Conservation (phyloP, 257 asterid species). For the Jacaranda copaia region DNA sequence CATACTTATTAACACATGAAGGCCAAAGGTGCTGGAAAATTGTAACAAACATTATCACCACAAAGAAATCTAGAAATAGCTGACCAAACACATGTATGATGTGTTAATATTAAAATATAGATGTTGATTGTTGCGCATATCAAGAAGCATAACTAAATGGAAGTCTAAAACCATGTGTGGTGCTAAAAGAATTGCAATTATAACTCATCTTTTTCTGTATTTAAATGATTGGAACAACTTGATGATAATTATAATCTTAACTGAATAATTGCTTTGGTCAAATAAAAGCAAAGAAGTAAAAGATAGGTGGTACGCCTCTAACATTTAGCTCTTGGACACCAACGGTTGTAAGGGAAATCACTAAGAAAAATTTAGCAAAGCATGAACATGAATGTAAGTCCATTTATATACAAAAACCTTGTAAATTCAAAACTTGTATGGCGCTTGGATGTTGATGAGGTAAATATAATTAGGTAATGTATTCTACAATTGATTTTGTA, state of each 20-base stretch:
- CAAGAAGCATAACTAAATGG: background rate
- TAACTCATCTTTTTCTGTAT: background rate
- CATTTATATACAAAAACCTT: background rate
- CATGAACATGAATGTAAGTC: background rate
- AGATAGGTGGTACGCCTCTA: background rate
- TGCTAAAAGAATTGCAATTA: background rate
- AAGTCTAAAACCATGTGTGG: background rate
- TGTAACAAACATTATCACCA: background rate
- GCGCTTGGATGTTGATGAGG: background rate
- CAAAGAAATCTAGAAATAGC: background rate
- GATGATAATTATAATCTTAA: background rate
- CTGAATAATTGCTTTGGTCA: constrained; percentile 18
- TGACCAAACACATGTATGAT: background rate
- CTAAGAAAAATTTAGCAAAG: constrained; percentile 5
- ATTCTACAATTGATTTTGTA: background rate
- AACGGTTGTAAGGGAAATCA: background rate
- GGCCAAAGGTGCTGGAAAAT: background rate
- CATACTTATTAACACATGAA: background rate
- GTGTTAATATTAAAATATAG: background rate
- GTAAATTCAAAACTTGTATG: background rate
- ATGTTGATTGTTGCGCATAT: constrained; percentile 3
- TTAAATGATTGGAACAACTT: constrained; percentile 18
- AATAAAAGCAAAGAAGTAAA: background rate
- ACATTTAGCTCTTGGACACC: background rate
- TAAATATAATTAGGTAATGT: background rate